These are phyloP conservation scores for Paramecium pentaurelia DNA, from an alignment of 73 alveolate genomes.

Conservation along the genomic window DNA sequence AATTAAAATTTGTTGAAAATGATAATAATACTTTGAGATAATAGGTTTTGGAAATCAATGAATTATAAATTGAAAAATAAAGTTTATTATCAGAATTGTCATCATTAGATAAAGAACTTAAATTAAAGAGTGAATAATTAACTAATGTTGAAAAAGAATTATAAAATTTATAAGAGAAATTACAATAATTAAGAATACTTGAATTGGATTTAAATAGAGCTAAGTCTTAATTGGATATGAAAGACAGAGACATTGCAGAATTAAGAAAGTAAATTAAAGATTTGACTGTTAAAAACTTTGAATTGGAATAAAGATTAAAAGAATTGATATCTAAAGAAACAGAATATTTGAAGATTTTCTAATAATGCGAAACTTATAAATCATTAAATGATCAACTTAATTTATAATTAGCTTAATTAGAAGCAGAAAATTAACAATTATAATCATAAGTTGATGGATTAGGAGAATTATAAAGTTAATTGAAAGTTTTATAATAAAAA, in stretches of 20 bases:
- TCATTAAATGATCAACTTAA: not conserved
- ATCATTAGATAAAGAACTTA: not conserved
- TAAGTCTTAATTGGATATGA: not conserved
- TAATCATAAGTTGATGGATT: not conserved
- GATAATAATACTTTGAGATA: not conserved
- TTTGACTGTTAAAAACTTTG: constrained; percentile 1
- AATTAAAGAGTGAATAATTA: not conserved
- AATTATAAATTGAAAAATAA: not conserved
- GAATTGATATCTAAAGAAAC: not conserved
- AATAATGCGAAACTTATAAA: not conserved
- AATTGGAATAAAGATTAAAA: constrained; percentile 7
- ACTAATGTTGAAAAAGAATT: not conserved
- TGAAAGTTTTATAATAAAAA: not conserved
- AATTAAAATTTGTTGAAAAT: not conserved
- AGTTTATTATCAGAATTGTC: not conserved
- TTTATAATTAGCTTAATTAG: not conserved
- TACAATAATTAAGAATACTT: not conserved
- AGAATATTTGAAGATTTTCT: not conserved
- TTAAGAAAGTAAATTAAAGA: not conserved
- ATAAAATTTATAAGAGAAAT: not conserved
- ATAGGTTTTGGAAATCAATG: not conserved
- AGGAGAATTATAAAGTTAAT: not conserved
- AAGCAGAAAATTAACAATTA: not conserved
- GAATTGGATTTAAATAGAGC: constrained; percentile 3
- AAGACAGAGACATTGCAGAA: not conserved